Evolutionary conservation across 2,329 filamentous ascomycete genomes (phyloP).

Genomic region (Monilinia polystroma): DNA sequence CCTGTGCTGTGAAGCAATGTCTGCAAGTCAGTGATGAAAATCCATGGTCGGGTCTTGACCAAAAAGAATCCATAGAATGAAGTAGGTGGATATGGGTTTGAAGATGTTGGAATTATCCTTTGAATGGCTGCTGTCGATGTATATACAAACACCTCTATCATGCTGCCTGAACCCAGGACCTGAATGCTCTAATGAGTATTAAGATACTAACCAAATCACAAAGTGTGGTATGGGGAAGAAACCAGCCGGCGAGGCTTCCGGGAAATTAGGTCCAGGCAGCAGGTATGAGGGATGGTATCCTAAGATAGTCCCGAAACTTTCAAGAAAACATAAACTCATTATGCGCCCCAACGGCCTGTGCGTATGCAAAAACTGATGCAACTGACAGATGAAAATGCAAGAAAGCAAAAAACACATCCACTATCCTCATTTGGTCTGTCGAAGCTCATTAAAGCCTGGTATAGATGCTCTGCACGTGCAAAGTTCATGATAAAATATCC

Average conservation of each 20-base stretch:
- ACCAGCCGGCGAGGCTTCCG: slow-evolving; percentile 27
- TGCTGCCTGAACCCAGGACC: slow-evolving; percentile 33
- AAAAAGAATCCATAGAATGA: slow-evolving; percentile 18
- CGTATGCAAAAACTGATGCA: slow-evolving; percentile 40
- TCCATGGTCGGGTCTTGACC: slow-evolving; percentile 24
- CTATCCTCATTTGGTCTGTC: slow-evolving; percentile 29
- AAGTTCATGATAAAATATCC: slow-evolving; percentile 30
- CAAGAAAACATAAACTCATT: slow-evolving; percentile 30
- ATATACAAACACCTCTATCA: slow-evolving; percentile 32
- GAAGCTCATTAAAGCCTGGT: slow-evolving; percentile 35
- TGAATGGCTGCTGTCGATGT: slow-evolving; percentile 28
- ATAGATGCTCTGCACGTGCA: slow-evolving; percentile 31
- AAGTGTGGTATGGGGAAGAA: slow-evolving; percentile 24
- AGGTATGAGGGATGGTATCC: slow-evolving; percentile 35
- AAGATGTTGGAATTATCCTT: slow-evolving; percentile 26
- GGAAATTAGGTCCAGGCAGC: slow-evolving; percentile 39
- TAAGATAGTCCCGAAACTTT: slow-evolving; percentile 29
- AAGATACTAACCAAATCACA: slow-evolving; percentile 32
- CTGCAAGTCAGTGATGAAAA: slow-evolving; percentile 19
- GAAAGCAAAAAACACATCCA: slow-evolving; percentile 29
- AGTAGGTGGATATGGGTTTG: slow-evolving; percentile 12
- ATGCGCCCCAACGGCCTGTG: slow-evolving; percentile 37
- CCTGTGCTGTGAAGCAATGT: slow-evolving; percentile 20
- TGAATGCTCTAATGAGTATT: slow-evolving; percentile 28
- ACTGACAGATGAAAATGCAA: slow-evolving; percentile 32